Percentiles rank a stretch among this genome's conserved stretches.
Conservation (phyloP, 139 green algal genomes). For the Coelastrella sp. region DNA sequence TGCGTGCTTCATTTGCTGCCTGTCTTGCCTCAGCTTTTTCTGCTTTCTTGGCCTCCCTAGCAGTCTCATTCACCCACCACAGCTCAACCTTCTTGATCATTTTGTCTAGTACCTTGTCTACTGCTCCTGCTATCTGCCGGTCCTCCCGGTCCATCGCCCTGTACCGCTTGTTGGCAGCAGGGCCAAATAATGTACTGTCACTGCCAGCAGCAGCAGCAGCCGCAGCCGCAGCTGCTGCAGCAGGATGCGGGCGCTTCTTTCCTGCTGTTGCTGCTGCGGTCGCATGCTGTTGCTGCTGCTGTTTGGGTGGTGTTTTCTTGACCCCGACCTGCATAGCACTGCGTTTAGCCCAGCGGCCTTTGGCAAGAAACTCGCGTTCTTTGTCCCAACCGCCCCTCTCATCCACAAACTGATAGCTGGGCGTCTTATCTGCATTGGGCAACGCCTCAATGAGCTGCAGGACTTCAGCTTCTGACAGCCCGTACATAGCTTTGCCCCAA, state of each 20-base stretch:
- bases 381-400: conserved; percentile 50
- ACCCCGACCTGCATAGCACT: not conserved
- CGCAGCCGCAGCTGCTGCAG: not conserved
- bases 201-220: conserved; percentile 17
- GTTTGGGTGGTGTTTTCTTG: not conserved
- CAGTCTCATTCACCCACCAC: conserved; percentile 36
- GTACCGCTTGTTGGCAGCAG: conserved; percentile 12
- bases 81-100: conserved; percentile 40
- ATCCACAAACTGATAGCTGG: conserved; percentile 47
- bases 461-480: conserved; percentile 64
- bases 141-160: conserved; percentile 23
- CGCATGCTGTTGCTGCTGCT: not conserved
- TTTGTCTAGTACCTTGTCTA: conserved; percentile 50
- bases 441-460: conserved; percentile 75
- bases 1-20: conserved; percentile 26
- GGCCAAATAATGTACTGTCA: not conserved
- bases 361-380: conserved; percentile 42
- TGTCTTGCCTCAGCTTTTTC: conserved; percentile 22
- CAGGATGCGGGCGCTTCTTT: conserved; percentile 28
- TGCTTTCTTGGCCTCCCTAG: conserved; percentile 8
- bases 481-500: conserved; percentile 75
- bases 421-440: conserved; percentile 50
- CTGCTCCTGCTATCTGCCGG: conserved; percentile 32
- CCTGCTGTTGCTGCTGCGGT: not conserved
- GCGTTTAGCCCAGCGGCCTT: conserved; percentile 39